phyloP scores from a whole-genome alignment of 345 rosid species.

The Lepidium aucheri region DNA sequence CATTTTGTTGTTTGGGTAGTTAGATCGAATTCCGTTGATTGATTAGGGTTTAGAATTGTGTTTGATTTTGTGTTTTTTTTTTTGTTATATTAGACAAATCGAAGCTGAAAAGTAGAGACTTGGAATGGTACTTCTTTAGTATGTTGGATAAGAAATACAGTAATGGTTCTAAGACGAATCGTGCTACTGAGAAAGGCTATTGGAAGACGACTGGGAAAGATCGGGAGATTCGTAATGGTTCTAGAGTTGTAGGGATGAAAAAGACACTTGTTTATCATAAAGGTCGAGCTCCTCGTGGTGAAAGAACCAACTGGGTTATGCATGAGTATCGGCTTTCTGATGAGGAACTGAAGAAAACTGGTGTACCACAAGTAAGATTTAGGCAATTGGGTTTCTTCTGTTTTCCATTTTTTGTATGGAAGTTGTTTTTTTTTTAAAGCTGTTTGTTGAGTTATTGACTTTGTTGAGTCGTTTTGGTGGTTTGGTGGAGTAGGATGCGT shows the following conservation, averaged over 20 bases:
- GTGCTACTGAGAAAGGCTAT: constrained; percentile 90
- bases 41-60: not conserved
- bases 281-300: constrained; percentile 87
- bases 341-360: constrained; percentile 46
- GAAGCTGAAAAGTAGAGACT: constrained; percentile 75
- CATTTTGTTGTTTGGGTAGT: not conserved
- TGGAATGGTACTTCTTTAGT: constrained; percentile 95
- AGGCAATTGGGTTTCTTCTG: too few relatives aligned
- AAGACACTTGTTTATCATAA: constrained; percentile 89
- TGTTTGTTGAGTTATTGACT: constrained; percentile 14
- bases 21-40: not conserved
- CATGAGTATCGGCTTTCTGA: constrained; percentile 80
- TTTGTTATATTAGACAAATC: constrained; percentile 41
- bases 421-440: too few relatives aligned
- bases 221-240: constrained; percentile 40
- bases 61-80: not conserved
- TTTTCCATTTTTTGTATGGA: too few relatives aligned
- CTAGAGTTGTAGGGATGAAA: constrained; percentile 76
- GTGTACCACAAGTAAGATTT: constrained; percentile 62
- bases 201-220: constrained; percentile 99
- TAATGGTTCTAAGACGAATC: constrained; percentile 79
- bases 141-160: constrained; percentile 73
- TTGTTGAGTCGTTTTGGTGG: constrained; percentile 1
- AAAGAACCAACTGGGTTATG: constrained; percentile 94
- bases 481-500: constrained; percentile 61